A percentile compares a stretch with the other conserved stretches of the same genome.
Conservation (phyloP, 1,284 basidiomycete genomes). For the Peniophora sp. region DNA sequence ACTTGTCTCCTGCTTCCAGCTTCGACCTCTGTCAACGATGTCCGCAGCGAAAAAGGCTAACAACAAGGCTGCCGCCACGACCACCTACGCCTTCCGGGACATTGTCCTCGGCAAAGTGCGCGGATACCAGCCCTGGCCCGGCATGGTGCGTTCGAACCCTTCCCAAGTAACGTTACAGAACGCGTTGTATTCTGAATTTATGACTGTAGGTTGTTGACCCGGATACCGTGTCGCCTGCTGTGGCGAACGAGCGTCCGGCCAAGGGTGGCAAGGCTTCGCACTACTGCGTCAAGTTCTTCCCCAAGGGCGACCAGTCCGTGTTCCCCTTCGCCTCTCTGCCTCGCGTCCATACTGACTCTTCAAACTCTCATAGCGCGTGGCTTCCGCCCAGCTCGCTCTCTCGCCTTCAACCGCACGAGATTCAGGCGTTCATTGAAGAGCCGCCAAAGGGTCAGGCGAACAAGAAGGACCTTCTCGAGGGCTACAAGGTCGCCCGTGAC, state of each 20-base stretch:
- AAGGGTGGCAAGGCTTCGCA: constrained; percentile 57
- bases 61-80: not conserved
- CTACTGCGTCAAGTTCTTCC: constrained; percentile 85
- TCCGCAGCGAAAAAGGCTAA: not conserved
- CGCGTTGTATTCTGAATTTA: constrained; percentile 5
- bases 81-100: constrained; percentile 54
- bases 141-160: constrained; percentile 48
- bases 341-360: constrained; percentile 10
- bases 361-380: constrained; percentile 63
- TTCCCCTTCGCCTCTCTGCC: constrained; percentile 4
- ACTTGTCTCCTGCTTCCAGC: not conserved
- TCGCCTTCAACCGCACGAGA: constrained; percentile 72
- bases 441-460: constrained; percentile 47
- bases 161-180: not conserved
- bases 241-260: constrained; percentile 62
- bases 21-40: not conserved
- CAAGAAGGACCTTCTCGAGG: constrained; percentile 67
- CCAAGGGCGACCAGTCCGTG: constrained; percentile 85
- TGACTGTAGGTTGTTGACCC: constrained; percentile 66
- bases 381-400: constrained; percentile 77
- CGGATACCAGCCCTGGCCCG: constrained; percentile 92
- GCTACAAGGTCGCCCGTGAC: constrained; percentile 80
- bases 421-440: constrained; percentile 75
- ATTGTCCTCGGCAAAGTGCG: constrained; percentile 89
- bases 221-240: constrained; percentile 47